phyloP scores from a whole-genome alignment of 345 rosid species.

The Excoecaria cochinchinensis region DNA sequence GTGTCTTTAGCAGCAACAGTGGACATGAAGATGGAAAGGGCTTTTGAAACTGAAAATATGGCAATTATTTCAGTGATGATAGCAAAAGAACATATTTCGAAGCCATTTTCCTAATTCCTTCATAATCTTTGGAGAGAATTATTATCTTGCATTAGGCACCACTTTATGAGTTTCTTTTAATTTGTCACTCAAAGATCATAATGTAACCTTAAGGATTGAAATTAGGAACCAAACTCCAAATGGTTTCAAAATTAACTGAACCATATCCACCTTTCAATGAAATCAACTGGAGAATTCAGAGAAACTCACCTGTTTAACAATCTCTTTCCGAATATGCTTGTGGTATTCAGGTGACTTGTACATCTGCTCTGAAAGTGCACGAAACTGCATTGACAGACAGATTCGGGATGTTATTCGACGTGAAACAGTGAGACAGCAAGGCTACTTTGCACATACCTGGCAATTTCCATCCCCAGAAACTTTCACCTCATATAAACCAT shows the following conservation, averaged over 20 bases:
- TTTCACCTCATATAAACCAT: slow-evolving; percentile 79
- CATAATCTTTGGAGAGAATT: not conserved
- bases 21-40: slow-evolving; percentile 2
- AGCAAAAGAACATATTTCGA: not conserved
- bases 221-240: not conserved
- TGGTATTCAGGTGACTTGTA: slow-evolving; percentile 82
- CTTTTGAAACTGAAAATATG: not conserved
- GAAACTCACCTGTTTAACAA: slow-evolving; percentile 76
- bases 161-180: not conserved
- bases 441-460: slow-evolving; percentile 52
- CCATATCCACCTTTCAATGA: not conserved
- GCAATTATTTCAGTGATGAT: not conserved
- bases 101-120: not conserved
- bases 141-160: not conserved
- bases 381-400: slow-evolving; percentile 54
- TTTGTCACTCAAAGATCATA: not conserved
- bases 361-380: slow-evolving; percentile 94
- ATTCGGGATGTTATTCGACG: not conserved
- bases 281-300: slow-evolving; percentile 13
- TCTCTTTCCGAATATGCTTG: slow-evolving; percentile 83
- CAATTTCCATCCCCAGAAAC: slow-evolving; percentile 98
- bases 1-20: not conserved
- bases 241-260: not conserved
- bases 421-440: not conserved
- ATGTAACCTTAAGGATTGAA: not conserved